A percentile compares a stretch with the other conserved stretches of the same genome.
Conservation (phyloP, 306 rosid genomes). For the Hylodesmum podocarpum region DNA sequence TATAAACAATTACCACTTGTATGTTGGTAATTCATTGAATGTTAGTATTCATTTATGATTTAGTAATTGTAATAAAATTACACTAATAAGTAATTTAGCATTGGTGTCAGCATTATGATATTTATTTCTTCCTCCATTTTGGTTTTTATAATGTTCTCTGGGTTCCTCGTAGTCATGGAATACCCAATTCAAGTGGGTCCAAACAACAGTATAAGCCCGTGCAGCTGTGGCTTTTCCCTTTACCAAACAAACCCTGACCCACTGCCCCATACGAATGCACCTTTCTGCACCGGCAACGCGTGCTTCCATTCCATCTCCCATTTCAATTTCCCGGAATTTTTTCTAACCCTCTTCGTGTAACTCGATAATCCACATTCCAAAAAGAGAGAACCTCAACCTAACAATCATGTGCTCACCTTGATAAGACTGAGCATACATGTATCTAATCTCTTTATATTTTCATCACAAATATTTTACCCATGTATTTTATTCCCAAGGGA, state of each 20-base stretch:
- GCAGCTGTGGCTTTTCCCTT: slow-evolving; percentile 45
- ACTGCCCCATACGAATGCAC: slow-evolving; percentile 72
- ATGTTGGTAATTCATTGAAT: too few species aligned
- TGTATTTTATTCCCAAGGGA: not conserved
- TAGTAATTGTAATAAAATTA: too few species aligned
- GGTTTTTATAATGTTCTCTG: not conserved
- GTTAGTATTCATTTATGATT: too few species aligned
- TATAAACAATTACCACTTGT: too few species aligned
- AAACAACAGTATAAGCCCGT: slow-evolving; percentile 32
- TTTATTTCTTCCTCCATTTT: not conserved
- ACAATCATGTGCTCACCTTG: slow-evolving; percentile 17
- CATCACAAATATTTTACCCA: not conserved
- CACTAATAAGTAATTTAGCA: too few species aligned
- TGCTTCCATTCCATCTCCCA: slow-evolving; percentile 60
- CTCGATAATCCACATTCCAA: not conserved
- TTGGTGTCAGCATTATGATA: not conserved
- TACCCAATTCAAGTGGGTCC: slow-evolving; percentile 47
- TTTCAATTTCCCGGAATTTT: not conserved
- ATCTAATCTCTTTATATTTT: slow-evolving; percentile 1
- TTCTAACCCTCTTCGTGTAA: not conserved
- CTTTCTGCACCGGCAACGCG: slow-evolving; percentile 78
- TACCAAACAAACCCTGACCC: slow-evolving; percentile 67
- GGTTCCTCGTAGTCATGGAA: slow-evolving; percentile 9
- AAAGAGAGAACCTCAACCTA: not conserved
- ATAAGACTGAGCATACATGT: not conserved